Base-by-base conservation (phyloP, 345 rosid species). In the Capsella bursapastoris region DNA sequence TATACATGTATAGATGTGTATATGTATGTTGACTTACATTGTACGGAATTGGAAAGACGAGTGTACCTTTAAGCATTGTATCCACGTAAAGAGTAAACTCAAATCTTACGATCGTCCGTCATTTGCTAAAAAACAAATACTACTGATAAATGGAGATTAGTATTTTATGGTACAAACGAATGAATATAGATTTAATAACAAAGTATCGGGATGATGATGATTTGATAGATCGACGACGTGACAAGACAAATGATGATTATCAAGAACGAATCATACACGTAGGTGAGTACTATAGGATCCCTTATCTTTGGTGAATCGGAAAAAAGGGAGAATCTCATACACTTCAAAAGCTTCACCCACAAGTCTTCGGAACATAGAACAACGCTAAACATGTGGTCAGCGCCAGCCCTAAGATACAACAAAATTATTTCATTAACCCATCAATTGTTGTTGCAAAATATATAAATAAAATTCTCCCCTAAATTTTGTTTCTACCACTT, bases 191-290 rank as follows among this genome's bases (percentile, higher is more conserved):
- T 8, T 50, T 40, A 50, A 34, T 15, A 32, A 28, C 27, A 40
- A 4, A 60, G 16, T 5, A 22, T 50, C 2, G 44, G 47, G 53
- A 66, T 29, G 57, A 14, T 29, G 57, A 14, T 47, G 50, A 70
- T 28, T 8, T 40, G 47, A 70, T 56, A 29, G 60, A 40, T 70
- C 37, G 40, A 47, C 13, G 80, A 64, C 65, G 66, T 64, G 76
- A 70, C 40, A 49, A 64, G 12, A 70, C 47, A 37, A 48, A n/a
- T 3, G 47, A 64, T 47, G 75, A 55, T 56, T 63, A 70, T 76
- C 71, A 70, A 37, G 31, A 70, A 64, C 37, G 79, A 69, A 76
- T 70, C 15, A 62, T 70, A 55, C 59, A 70, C 75, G 80, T 70
- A 47, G 52, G 41, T 25, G 52, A 29, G 37, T 76, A 51, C 34